Conservation (phyloP, 257 asterid genomes). For the Solanum ossicruentum region DNA sequence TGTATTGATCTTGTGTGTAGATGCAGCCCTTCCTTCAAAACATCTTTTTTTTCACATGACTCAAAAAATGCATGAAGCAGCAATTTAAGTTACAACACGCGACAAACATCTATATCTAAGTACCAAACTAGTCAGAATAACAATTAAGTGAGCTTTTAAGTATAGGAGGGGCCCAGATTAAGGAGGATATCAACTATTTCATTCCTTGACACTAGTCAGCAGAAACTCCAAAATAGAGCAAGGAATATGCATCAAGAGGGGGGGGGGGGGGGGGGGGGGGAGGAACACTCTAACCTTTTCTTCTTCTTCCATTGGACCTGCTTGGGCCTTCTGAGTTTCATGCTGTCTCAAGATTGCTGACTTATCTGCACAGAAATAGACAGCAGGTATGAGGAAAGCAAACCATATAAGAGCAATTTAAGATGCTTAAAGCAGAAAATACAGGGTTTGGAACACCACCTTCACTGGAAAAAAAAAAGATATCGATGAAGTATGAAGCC, state of each 20-base stretch:
- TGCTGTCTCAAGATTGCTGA: constrained; percentile 20
- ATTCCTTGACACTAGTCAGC: not conserved
- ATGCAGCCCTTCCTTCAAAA: not conserved
- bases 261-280: not conserved
- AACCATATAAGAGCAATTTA: not conserved
- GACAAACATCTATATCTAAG: not conserved
- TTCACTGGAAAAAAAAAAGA: not conserved
- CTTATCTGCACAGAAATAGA: constrained; percentile 24
- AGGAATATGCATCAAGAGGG: not conserved
- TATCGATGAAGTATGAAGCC: not conserved
- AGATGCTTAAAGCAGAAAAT: not conserved
- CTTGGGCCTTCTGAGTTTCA: constrained; percentile 26
- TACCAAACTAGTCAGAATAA: not conserved
- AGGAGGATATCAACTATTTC: not conserved
- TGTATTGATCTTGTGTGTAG: not conserved
- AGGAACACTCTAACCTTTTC: constrained; percentile 76
- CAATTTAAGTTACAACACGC: not conserved
- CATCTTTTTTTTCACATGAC: not conserved
- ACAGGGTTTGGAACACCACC: not conserved
- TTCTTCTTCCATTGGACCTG: constrained; percentile 17
- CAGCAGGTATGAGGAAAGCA: not conserved
- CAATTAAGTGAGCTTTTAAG: not conserved
- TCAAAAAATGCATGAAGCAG: not conserved
- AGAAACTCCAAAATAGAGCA: not conserved
- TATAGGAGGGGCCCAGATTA: not conserved